Conservation (phyloP, 148 eudicot genomes). For the Fagopyrum esculentum region DNA sequence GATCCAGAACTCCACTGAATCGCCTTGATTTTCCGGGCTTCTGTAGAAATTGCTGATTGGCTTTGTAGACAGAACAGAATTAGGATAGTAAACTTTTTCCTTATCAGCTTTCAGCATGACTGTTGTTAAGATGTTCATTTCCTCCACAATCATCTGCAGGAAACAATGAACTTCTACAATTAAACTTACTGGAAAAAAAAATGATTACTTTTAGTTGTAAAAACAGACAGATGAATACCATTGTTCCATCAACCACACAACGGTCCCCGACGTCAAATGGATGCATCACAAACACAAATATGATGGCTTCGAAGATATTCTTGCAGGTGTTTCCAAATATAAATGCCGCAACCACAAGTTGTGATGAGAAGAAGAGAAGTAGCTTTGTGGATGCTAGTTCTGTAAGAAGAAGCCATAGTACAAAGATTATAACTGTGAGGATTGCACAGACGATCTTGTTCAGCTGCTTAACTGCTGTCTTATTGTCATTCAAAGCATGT, state of each 20-base stretch:
- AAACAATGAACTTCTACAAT: not conserved
- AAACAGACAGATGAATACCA: constrained; percentile 29
- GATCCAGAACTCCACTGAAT: constrained; percentile 45
- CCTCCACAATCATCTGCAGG: constrained; percentile 61
- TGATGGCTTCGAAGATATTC: constrained; percentile 67
- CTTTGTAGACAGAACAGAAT: constrained; percentile 49
- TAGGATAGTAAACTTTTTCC: constrained; percentile 62
- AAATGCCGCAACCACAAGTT: constrained; percentile 65
- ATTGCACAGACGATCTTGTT: constrained; percentile 49
- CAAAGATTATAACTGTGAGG: constrained; percentile 29
- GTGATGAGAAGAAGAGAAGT: constrained; percentile 58
- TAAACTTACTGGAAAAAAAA: not conserved
- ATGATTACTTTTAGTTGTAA: not conserved
- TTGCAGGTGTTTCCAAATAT: constrained; percentile 77
- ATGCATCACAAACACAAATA: constrained; percentile 76
- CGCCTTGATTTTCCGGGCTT: constrained; percentile 65
- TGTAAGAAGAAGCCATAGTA: constrained; percentile 58
- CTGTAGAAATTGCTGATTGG: constrained; percentile 63
- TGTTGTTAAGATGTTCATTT: constrained; percentile 66
- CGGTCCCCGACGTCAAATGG: constrained; percentile 82
- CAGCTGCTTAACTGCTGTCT: constrained; percentile 69
- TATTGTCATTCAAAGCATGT: constrained; percentile 79
- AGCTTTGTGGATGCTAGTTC: constrained; percentile 53
- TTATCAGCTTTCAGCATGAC: constrained; percentile 52
- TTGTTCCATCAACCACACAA: constrained; percentile 51